Evolutionary conservation across 2,329 filamentous ascomycete genomes (phyloP).

Genomic region (Capronia americana): DNA sequence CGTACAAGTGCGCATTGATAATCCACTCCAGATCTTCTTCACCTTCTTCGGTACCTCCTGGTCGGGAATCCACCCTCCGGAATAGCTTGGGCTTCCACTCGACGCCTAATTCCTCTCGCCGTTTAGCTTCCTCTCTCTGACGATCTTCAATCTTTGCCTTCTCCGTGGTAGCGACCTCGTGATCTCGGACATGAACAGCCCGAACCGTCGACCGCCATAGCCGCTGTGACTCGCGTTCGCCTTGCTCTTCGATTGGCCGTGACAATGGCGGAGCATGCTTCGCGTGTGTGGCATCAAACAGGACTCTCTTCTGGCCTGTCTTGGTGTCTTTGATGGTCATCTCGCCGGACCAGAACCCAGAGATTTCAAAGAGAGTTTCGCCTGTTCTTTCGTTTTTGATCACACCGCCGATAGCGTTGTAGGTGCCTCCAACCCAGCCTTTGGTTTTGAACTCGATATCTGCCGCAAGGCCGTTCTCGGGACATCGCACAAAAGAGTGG

Average conservation of each 20-base stretch:
- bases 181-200: constrained; percentile 83
- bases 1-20: constrained; percentile 87
- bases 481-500: constrained; percentile 82
- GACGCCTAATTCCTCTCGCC: constrained; percentile 75
- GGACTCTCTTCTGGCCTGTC: constrained; percentile 86
- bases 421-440: constrained; percentile 93
- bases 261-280: constrained; percentile 76
- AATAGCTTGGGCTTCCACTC: constrained; percentile 92
- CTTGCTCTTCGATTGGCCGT: constrained; percentile 83
- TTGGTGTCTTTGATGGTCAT: constrained; percentile 90
- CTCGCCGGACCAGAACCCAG: constrained; percentile 90
- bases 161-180: constrained; percentile 87
- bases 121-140: constrained; percentile 86
- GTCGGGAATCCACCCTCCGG: constrained; percentile 72
- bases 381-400: constrained; percentile 89
- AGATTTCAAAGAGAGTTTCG: constrained; percentile 87
- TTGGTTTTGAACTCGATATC: constrained; percentile 99
- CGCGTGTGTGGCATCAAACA: constrained; percentile 84
- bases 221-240: constrained; percentile 85
- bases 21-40: constrained; percentile 95
- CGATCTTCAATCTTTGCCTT: constrained; percentile 96
- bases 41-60: constrained; percentile 74
- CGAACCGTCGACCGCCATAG: constrained; percentile 83
- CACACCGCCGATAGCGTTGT: constrained; percentile 90
- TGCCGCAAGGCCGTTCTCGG: constrained; percentile 82